Evolutionary conservation across 108 stramenopile species (phyloP).

Genomic region (Cyclotella sp.): DNA sequence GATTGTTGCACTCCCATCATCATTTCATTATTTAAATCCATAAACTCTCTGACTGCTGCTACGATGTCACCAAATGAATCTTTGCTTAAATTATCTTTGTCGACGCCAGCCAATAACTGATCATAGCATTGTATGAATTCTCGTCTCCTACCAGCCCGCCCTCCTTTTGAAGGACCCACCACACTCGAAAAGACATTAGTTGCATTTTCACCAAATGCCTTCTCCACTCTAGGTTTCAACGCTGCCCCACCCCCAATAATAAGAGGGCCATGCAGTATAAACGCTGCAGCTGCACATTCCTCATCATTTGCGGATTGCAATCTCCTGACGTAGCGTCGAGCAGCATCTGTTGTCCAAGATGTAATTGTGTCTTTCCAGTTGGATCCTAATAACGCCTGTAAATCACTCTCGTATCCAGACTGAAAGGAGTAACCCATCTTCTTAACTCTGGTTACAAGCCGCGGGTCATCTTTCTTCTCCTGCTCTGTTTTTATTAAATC

Average conservation of each 20-base stretch:
- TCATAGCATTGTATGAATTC: slow-evolving; percentile 53
- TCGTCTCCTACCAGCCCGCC: slow-evolving; percentile 33
- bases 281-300: slow-evolving; percentile 54
- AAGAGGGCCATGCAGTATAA: slow-evolving; percentile 58
- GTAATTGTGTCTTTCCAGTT: slow-evolving; percentile 24
- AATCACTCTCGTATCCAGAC: slow-evolving; percentile 48
- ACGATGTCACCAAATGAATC: slow-evolving; percentile 16
- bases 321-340: slow-evolving; percentile 25
- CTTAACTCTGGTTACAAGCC: slow-evolving; percentile 14
- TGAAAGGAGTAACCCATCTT: slow-evolving; percentile 45
- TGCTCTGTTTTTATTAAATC: slow-evolving; percentile 3
- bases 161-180: slow-evolving; percentile 29
- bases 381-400: slow-evolving; percentile 26
- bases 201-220: slow-evolving; percentile 49
- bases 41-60: slow-evolving; percentile 18
- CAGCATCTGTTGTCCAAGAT: slow-evolving; percentile 31
- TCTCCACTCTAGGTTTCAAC: slow-evolving; percentile 46
- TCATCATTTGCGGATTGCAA: slow-evolving; percentile 29
- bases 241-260: slow-evolving; percentile 61
- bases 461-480: slow-evolving; percentile 13
- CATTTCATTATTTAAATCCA: slow-evolving; percentile 45
- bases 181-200: slow-evolving; percentile 47
- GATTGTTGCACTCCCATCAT: slow-evolving; percentile 21
- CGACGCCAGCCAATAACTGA: slow-evolving; percentile 26
- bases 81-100: background rate